Evolutionary conservation across 148 eudicot species (phyloP).

Genomic region (Nyssa sinensis): DNA sequence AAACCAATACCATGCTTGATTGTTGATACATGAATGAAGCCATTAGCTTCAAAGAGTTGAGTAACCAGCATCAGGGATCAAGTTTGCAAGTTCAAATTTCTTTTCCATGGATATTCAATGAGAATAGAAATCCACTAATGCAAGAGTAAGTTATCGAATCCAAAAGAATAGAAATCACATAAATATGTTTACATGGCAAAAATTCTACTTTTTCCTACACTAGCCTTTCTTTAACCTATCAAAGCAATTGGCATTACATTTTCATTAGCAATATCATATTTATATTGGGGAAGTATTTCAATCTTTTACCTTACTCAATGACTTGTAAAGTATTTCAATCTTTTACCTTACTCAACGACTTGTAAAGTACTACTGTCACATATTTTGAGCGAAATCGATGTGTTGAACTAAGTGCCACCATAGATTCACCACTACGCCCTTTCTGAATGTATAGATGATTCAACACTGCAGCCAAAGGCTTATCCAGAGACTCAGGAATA

Average conservation of each 20-base stretch:
- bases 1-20: no score
- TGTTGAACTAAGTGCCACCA: slow-evolving; percentile 59
- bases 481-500: slow-evolving; percentile 16
- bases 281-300: background rate
- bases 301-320: background rate
- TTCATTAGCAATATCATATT: background rate
- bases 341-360: slow-evolving; percentile 27
- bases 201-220: background rate
- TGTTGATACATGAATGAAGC: background rate
- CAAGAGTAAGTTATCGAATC: background rate
- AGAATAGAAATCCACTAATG: background rate
- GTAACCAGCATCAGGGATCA: background rate
- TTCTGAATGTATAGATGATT: slow-evolving; percentile 68
- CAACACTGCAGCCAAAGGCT: slow-evolving; percentile 53
- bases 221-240: background rate
- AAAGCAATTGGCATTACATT: background rate
- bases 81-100: no score
- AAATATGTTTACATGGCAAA: background rate
- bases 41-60: background rate
- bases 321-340: background rate
- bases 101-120: background rate
- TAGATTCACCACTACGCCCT: slow-evolving; percentile 41
- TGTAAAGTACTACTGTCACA: slow-evolving; percentile 47
- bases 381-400: slow-evolving; percentile 52
- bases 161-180: background rate